These are phyloP conservation scores for Myxozyma lipomycoides DNA, from an alignment of 805 yeast genomes.

Conservation along the genomic window DNA sequence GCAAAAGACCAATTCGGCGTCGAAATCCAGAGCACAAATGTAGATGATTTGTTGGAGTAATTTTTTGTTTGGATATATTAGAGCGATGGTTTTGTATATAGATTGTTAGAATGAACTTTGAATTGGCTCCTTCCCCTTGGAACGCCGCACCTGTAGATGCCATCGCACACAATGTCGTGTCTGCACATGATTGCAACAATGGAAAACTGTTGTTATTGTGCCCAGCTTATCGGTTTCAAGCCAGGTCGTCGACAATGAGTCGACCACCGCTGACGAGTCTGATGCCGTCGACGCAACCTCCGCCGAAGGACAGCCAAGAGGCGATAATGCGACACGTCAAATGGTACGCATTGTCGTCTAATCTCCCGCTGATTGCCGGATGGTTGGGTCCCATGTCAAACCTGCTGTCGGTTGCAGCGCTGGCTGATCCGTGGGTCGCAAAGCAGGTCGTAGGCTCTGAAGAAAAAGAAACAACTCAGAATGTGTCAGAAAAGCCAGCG, in stretches of 20 bases:
- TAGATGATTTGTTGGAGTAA: too few species aligned
- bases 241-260: too few species aligned
- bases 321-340: constrained; percentile 1
- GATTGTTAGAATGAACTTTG: too few species aligned
- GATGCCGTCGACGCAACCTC: background rate
- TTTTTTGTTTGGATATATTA: too few species aligned
- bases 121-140: too few species aligned
- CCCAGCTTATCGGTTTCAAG: too few species aligned
- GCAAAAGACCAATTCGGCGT: constrained; percentile 20
- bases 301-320: background rate
- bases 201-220: too few species aligned
- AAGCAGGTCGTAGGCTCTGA: background rate
- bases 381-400: constrained; percentile 78
- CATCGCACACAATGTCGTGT: too few species aligned
- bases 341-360: constrained; percentile 67
- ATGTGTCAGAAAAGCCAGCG: constrained; percentile 39
- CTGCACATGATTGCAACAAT: too few species aligned
- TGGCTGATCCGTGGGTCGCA: constrained; percentile 64
- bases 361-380: constrained; percentile 71
- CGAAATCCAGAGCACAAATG: constrained; percentile 5
- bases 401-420: constrained; percentile 65
- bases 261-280: background rate
- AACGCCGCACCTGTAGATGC: too few species aligned
- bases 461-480: background rate
- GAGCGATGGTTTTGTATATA: too few species aligned